Evolutionary conservation across 2,329 filamentous ascomycete species (phyloP).

Genomic region (Davidsoniella australis): DNA sequence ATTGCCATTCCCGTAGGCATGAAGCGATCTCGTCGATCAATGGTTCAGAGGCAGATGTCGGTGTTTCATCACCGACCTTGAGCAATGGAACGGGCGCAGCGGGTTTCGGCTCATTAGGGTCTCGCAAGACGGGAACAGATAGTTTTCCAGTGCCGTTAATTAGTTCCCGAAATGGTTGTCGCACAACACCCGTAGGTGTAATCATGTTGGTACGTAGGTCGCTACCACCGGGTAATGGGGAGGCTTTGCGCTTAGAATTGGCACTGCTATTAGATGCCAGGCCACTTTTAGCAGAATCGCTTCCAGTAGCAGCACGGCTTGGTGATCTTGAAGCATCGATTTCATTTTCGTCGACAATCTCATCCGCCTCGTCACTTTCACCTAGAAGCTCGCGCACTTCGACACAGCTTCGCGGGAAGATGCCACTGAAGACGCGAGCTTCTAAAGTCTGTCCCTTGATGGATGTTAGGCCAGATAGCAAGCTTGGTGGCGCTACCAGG

Average conservation of each 20-base stretch:
- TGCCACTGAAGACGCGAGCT: slow-evolving; percentile 93
- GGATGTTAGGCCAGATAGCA: slow-evolving; percentile 80
- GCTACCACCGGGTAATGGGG: slow-evolving; percentile 3
- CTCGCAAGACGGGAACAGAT: slow-evolving; percentile 35
- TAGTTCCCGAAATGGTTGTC: slow-evolving; percentile 19
- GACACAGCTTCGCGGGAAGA: slow-evolving; percentile 88
- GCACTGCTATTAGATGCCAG: slow-evolving; percentile 21
- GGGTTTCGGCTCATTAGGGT: slow-evolving; percentile 56
- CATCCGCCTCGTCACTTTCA: slow-evolving; percentile 42
- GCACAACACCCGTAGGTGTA: slow-evolving; percentile 10
- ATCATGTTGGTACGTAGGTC: slow-evolving; percentile 10
- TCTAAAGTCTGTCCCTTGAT: slow-evolving; percentile 86
- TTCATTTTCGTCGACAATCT: slow-evolving; percentile 24
- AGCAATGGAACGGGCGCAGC: slow-evolving; percentile 91
- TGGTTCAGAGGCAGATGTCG: slow-evolving; percentile 74
- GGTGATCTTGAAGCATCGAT: slow-evolving; percentile 15
- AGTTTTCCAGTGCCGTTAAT: slow-evolving; percentile 27
- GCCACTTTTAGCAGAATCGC: slow-evolving; percentile 38
- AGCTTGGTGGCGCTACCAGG: slow-evolving; percentile 79
- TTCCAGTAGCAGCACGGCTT: slow-evolving; percentile 13
- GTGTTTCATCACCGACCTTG: slow-evolving; percentile 93
- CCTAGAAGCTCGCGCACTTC: slow-evolving; percentile 86
- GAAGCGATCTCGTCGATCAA: slow-evolving; percentile 95
- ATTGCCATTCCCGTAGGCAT: slow-evolving; percentile 94
- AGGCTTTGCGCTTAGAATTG: slow-evolving; percentile 18